These are phyloP conservation scores for Colletotrichum chlorophyti DNA, from an alignment of 2,329 filamentous ascomycete genomes.

Conservation along the genomic window DNA sequence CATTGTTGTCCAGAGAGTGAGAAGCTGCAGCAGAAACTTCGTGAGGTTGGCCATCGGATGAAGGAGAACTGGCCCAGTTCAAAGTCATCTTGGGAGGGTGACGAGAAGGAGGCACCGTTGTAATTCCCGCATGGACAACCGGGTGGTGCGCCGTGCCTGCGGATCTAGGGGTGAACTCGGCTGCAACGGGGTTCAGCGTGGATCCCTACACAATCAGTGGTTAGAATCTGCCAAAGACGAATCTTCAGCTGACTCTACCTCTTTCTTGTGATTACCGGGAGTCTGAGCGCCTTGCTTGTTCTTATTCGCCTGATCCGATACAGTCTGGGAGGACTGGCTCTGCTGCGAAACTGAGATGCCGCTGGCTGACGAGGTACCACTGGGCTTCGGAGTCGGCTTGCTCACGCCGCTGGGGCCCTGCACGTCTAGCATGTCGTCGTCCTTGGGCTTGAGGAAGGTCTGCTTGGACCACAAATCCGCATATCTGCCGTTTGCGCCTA, in stretches of 20 bases:
- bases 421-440: conserved; percentile 29
- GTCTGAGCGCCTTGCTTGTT: conserved; percentile 37
- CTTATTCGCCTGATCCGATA: conserved; percentile 32
- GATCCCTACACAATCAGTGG: conserved; percentile 52
- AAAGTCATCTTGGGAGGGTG: neutral
- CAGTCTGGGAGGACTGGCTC: conserved; percentile 29
- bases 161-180: conserved; percentile 59
- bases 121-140: conserved; percentile 20
- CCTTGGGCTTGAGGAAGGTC: conserved; percentile 58
- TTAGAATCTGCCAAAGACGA: conserved; percentile 45
- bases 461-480: conserved; percentile 71
- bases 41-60: conserved; percentile 4
- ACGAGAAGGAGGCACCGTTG: neutral
- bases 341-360: conserved; percentile 34
- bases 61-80: conserved; percentile 20
- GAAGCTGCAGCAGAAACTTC: neutral
- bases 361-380: conserved; percentile 43
- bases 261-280: conserved; percentile 48
- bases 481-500: conserved; percentile 66
- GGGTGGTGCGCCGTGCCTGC: neutral
- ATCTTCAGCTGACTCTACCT: conserved; percentile 52
- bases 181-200: conserved; percentile 62
- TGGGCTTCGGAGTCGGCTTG: conserved; percentile 43
- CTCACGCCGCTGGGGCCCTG: conserved; percentile 38
- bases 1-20: neutral